Evolutionary conservation across 257 asterid genomes (phyloP).

Genomic region (Gentiana macrophylla): DNA sequence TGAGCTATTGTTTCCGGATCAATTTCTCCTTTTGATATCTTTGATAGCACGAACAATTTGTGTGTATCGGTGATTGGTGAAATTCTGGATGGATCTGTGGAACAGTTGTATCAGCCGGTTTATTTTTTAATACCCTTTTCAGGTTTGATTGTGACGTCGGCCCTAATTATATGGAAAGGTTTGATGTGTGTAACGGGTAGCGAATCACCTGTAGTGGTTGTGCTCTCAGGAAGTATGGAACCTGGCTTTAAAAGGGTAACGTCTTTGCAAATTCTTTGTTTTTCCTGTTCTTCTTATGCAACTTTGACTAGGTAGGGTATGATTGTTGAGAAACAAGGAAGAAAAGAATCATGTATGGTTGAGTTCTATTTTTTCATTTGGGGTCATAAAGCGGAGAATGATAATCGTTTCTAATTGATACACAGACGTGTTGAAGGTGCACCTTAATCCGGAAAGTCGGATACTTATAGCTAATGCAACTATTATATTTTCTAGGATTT

Average conservation of each 20-base stretch:
- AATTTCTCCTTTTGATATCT: not conserved
- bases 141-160: constrained; percentile 98
- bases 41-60: not conserved
- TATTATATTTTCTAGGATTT: no score
- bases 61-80: not conserved
- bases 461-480: no score
- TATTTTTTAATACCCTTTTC: constrained; percentile 11
- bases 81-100: no score
- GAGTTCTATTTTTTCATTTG: not conserved
- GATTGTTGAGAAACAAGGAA: no score
- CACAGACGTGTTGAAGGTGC: no score
- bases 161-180: constrained; percentile 97
- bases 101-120: not conserved
- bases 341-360: no score
- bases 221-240: constrained; percentile 99
- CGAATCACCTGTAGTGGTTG: constrained; percentile 98
- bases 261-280: not conserved
- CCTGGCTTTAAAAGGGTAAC: constrained; percentile 98
- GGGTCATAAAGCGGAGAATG: no score
- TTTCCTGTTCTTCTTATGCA: no score
- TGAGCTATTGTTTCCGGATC: no score
- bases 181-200: constrained; percentile 94
- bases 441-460: no score
- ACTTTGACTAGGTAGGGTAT: no score
- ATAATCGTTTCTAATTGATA: no score